These are phyloP conservation scores for Pseudogymnoascus sp. DNA, from an alignment of 2,329 filamentous ascomycete genomes.

Conservation along the genomic window DNA sequence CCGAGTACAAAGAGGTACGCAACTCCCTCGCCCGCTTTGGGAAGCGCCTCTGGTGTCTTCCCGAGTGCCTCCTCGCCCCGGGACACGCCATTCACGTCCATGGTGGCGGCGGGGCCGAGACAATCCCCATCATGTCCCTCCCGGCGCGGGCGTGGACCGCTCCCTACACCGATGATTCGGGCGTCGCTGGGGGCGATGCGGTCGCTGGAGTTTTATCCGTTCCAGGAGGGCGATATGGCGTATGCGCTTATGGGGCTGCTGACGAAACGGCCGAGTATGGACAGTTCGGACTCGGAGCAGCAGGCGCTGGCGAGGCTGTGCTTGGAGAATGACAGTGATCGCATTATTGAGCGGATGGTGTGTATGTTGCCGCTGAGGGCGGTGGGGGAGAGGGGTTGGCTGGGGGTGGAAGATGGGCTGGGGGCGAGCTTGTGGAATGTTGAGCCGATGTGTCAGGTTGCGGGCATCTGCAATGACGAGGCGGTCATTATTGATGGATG, in stretches of 20 bases:
- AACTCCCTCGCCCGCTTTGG: conserved; percentile 9
- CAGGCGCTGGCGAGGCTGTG: conserved; percentile 27
- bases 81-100: neutral
- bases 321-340: conserved; percentile 27
- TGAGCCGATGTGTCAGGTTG: conserved; percentile 26
- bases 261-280: conserved; percentile 21
- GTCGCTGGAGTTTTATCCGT: conserved; percentile 11
- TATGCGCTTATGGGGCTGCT: conserved; percentile 29
- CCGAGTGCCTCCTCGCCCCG: conserved; percentile 11
- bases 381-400: conserved; percentile 13
- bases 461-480: conserved; percentile 26
- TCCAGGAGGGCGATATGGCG: conserved; percentile 22
- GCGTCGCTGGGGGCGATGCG: conserved; percentile 21
- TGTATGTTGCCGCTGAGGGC: conserved; percentile 15
- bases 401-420: conserved; percentile 22
- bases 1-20: neutral
- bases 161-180: neutral
- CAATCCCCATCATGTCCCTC: neutral
- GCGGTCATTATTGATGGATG: conserved; percentile 26
- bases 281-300: conserved; percentile 22
- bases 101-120: neutral
- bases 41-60: conserved; percentile 9
- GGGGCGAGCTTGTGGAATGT: conserved; percentile 27
- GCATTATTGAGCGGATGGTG: conserved; percentile 27
- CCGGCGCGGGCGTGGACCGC: neutral